Base-by-base conservation (phyloP, 1,139 yeast species). In the Protomyces lactucae-debilis region DNA sequence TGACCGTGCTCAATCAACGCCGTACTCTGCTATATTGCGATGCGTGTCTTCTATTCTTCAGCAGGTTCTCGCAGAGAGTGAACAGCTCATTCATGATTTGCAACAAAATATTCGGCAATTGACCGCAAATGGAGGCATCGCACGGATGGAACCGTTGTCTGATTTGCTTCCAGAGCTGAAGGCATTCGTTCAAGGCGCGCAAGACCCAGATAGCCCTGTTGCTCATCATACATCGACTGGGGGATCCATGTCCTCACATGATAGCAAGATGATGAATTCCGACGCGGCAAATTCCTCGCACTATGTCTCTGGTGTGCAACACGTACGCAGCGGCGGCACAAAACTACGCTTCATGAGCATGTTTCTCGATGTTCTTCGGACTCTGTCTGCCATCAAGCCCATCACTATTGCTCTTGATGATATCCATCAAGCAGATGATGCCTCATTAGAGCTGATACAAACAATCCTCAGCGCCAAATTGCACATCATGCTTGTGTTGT, bases 21-120 rank as follows among this genome's bases (percentile, higher is more conserved):
- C 70, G 2, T 66, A 64, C 36, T 65, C 57, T 40, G 64, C 68
- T 2, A 28, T 68, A 2, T 60, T 60, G 10, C 39, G 46, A 9
- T 23, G 53, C 18, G 25, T 68, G 28, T 67, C 70, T 12, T 35
- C 55, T 8, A n/a, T 68, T 12, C 35, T 68, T n/a, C 59, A 60
- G 51, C 70, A 68, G 39, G 67, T 68, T 4, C 52, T 68, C 14
- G 39, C 68, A 6, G 70, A 68, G 46, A 40, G 39, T 14, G 60
- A 45, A 14, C 65, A 57, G 9, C 52, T 60, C 4, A 54, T 68
- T 14, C 28, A 12, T 8, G 43, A 36, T 48, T 64, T 68, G 23
- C 53, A 35, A 5, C 32, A 45, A 14, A 36, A 23, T 9, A 63
- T 61, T 10, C 46, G 57, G 21, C 46, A 28, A 10, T 32, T 37